These are phyloP conservation scores for Medicago lupulina DNA, from an alignment of 306 rosid species.

Conservation along the genomic window DNA sequence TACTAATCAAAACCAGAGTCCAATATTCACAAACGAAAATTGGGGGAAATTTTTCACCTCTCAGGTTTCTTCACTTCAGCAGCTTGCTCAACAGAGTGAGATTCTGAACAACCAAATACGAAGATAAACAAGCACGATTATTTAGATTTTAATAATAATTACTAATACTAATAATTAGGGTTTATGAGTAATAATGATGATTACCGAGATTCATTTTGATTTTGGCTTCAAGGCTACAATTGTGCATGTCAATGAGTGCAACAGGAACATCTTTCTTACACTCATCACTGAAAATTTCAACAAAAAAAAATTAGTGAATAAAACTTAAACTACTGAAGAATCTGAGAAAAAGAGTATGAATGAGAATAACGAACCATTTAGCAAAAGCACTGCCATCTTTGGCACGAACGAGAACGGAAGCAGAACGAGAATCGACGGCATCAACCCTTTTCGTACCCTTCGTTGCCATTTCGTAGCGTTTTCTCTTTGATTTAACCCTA, in stretches of 20 bases:
- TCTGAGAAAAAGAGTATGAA: neutral
- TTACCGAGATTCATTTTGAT: conserved; percentile 77
- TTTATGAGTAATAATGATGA: neutral
- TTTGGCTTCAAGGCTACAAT: conserved; percentile 86
- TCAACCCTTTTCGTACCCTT: conserved; percentile 77
- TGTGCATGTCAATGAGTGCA: conserved; percentile 80
- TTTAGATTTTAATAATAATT: neutral
- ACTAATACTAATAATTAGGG: neutral
- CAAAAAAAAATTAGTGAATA: neutral
- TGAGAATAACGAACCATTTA: conserved; percentile 55
- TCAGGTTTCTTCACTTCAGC: conserved; percentile 59
- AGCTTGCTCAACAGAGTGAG: conserved; percentile 74
- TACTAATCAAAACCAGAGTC: accelerated
- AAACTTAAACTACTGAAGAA: neutral
- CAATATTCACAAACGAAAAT: neutral
- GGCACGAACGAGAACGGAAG: conserved; percentile 64
- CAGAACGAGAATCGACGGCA: conserved; percentile 55
- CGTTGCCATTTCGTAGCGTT: conserved; percentile 27
- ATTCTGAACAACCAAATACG: conserved; percentile 42
- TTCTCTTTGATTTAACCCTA: conserved; percentile 2
- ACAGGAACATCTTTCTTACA: conserved; percentile 77
- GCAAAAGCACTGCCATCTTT: conserved; percentile 92
- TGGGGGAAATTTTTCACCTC: conserved; percentile 43
- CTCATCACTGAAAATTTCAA: conserved; percentile 56
- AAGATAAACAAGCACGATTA: neutral